A percentile compares a stretch with the other conserved stretches of the same genome.
These are phyloP conservation scores for Pyricularia sp. DNA, from an alignment of 2,329 filamentous ascomycete species.

Conservation along the genomic window DNA sequence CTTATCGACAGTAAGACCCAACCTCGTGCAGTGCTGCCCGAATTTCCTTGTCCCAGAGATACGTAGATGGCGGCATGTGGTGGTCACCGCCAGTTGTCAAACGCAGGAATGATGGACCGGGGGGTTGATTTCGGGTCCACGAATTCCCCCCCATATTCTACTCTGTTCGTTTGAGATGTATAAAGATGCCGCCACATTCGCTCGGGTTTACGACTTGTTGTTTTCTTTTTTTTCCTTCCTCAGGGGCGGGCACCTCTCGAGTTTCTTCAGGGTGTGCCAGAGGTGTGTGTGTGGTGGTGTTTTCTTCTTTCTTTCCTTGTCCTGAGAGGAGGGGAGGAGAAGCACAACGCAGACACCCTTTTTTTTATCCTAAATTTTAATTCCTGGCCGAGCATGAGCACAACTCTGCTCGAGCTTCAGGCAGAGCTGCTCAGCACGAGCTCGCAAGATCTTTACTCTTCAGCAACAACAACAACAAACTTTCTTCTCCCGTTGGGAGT, in stretches of 20 bases:
- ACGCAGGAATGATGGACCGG: background rate
- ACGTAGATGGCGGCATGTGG: background rate
- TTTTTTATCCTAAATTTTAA: background rate
- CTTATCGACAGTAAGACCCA: background rate
- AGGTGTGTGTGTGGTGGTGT: background rate
- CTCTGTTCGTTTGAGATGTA: background rate
- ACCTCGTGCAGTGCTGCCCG: background rate
- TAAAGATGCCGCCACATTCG: background rate
- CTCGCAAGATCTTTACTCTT: background rate
- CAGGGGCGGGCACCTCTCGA: slow-evolving; percentile 1
- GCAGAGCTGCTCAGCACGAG: background rate
- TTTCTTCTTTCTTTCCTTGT: background rate
- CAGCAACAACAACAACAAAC: background rate
- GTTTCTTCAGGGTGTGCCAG: background rate
- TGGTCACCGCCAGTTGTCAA: slow-evolving; percentile 1
- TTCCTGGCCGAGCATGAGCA: background rate
- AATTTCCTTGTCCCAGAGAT: background rate
- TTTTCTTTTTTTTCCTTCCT: background rate
- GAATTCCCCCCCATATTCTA: background rate
- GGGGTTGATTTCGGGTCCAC: background rate
- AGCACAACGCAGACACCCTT: background rate
- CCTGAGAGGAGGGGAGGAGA: background rate
- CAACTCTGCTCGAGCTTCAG: background rate
- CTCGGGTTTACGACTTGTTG: background rate
- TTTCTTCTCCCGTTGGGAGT: background rate